A percentile compares a stretch with the other conserved stretches of the same genome.
Evolutionary conservation across 1,139 yeast genomes (phyloP).

Genomic region (Lodderomyces pseudojiufengensis): DNA sequence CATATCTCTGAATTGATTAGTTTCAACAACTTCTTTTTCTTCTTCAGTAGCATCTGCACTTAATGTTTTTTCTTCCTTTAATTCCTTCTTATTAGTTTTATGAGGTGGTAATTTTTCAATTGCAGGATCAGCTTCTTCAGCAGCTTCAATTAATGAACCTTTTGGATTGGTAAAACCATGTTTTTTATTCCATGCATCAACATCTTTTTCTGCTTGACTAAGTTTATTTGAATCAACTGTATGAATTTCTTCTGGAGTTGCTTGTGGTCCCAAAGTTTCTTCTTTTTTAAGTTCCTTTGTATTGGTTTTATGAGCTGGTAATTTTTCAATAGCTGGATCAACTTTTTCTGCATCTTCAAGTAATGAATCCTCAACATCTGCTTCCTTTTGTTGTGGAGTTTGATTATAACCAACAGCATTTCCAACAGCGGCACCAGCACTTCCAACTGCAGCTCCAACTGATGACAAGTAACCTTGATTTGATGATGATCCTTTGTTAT

Average conservation of each 20-base stretch:
- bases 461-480: slow-evolving; percentile 3
- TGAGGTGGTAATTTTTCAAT: slow-evolving; percentile 19
- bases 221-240: slow-evolving; percentile 7
- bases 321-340: slow-evolving; percentile 20
- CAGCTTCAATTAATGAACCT: slow-evolving; percentile 27
- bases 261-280: slow-evolving; percentile 4
- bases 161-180: slow-evolving; percentile 23
- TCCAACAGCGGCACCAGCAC: slow-evolving; percentile 12
- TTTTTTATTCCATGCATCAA: slow-evolving; percentile 26
- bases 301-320: slow-evolving; percentile 18
- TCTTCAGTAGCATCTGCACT: slow-evolving; percentile 4
- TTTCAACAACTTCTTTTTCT: slow-evolving; percentile 10
- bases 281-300: slow-evolving; percentile 6
- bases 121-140: slow-evolving; percentile 22
- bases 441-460: slow-evolving; percentile 5
- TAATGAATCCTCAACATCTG: slow-evolving; percentile 17
- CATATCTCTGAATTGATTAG: slow-evolving; percentile 11
- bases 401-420: slow-evolving; percentile 9
- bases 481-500: background rate
- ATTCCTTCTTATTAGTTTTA: slow-evolving; percentile 8
- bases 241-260: slow-evolving; percentile 3
- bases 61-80: slow-evolving; percentile 6
- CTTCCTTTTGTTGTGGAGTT: slow-evolving; percentile 1
- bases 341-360: slow-evolving; percentile 21
- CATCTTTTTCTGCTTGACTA: slow-evolving; percentile 21